Evolutionary conservation across 2,329 filamentous ascomycete genomes (phyloP).

Genomic region (Helotiales sp.): DNA sequence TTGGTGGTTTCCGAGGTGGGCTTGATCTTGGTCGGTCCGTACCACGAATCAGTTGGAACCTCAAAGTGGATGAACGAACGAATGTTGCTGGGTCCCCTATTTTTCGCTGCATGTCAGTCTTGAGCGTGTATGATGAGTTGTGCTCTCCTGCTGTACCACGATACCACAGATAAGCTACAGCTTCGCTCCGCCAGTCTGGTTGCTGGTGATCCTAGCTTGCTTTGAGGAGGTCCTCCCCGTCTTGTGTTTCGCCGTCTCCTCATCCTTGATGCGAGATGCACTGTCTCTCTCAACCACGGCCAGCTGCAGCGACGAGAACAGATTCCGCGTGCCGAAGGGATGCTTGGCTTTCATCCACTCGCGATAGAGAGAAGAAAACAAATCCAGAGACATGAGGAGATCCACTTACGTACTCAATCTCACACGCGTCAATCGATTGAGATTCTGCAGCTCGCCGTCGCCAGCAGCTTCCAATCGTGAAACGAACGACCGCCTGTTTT

Average conservation of each 20-base stretch:
- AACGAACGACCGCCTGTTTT: slow-evolving; percentile 9
- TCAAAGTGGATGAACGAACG: not conserved
- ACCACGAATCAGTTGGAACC: not conserved
- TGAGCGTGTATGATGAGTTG: not conserved
- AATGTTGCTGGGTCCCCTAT: no score
- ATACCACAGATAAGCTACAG: not conserved
- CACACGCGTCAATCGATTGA: not conserved
- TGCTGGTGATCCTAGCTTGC: not conserved
- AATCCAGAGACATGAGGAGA: not conserved
- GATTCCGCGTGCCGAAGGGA: not conserved
- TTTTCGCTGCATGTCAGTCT: no score
- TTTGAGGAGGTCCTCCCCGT: not conserved
- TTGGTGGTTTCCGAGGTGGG: not conserved
- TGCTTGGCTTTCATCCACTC: not conserved
- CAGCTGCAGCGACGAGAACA: not conserved
- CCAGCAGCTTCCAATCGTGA: slow-evolving; percentile 2
- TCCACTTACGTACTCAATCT: slow-evolving; percentile 8
- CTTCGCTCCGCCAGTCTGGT: not conserved
- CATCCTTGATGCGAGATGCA: not conserved
- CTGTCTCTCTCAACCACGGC: not conserved
- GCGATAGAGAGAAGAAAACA: not conserved
- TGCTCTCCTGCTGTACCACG: not conserved
- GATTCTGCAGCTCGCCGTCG: slow-evolving; percentile 11
- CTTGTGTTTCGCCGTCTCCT: not conserved
- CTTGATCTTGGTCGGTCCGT: not conserved